Base-by-base conservation (phyloP, 2,329 filamentous ascomycete species). In the Grosmannia serpens region DNA sequence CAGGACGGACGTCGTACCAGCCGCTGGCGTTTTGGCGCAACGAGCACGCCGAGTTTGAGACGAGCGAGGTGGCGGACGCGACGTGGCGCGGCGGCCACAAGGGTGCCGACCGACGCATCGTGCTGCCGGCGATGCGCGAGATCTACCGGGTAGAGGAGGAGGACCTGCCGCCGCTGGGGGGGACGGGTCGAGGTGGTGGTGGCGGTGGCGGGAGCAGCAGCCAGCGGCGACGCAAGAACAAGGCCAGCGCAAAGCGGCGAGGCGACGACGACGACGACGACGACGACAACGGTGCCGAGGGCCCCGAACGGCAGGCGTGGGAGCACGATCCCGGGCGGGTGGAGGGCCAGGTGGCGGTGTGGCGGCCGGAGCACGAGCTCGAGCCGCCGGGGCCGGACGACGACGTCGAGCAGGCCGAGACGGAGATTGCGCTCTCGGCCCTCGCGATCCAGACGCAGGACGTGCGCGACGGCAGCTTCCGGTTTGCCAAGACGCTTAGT, bases 21-120 rank as follows among this genome's bases (percentile, higher is more conserved):
- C 94, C 91, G 0, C 73, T 96, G 38, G 84, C 89, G 29, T 95
- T 81, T 69, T 97, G 92, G 92, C 85, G 85, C 65, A 91, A 91
- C 64, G 92, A 97, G 69, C 82, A 82, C 57, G 82, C 87, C 53
- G 81, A 90, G 26, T 89, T 85, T 66, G 84, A 86, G 56, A 76
- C 80, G 22, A 80, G 83, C 27, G 82, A 84, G 54, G 70, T 67
- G 31, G 69, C 72, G 50, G 74, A 74, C 31, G 80, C 80, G 58
- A 71, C 74, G 59, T 8, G 47, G 29, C 29, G 27, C 5, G 17
- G 55, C 41, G 17, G 17, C 24, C 70, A 76, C 55, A 76, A 67
- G 53, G 55, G 24, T 3, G 17, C 47, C 4, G 31, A 65, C 35
- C 67, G 70, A 27, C 67, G 77, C 47, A 86, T 87, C 64, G 74